Evolutionary conservation across 305 asterid genomes (phyloP).

Genomic region (Euphrasia arctica): DNA sequence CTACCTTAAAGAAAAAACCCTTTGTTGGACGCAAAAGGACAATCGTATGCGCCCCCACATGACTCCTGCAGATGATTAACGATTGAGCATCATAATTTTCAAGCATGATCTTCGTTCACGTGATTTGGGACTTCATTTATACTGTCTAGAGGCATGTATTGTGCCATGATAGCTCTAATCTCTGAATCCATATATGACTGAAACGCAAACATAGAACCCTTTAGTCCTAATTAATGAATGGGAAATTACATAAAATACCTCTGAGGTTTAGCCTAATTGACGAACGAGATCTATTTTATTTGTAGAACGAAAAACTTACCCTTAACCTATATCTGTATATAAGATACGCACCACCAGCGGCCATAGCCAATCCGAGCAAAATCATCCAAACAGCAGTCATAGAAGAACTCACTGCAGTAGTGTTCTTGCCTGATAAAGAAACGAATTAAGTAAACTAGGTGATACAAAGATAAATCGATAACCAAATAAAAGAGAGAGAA

Average conservation of each 20-base stretch:
- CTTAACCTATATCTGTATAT: constrained; percentile 74
- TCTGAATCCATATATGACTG: constrained; percentile 97
- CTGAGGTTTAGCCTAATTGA: not conserved
- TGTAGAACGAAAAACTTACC: constrained; percentile 48
- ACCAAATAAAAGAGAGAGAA: constrained; percentile 13
- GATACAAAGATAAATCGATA: not conserved
- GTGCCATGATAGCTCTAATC: constrained; percentile 96
- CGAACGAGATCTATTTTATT: not conserved
- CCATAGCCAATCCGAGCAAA: constrained; percentile 55
- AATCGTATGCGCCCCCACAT: constrained; percentile 30
- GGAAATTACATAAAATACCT: not conserved
- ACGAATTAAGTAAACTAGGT: constrained; percentile 6
- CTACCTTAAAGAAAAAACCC: constrained; percentile 39
- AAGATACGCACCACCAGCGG: constrained; percentile 72
- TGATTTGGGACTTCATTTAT: constrained; percentile 74
- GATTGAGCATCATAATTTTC: constrained; percentile 29
- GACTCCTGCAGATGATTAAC: not conserved
- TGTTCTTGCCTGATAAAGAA: constrained; percentile 55
- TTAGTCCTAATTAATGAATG: not conserved
- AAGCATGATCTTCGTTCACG: constrained; percentile 59
- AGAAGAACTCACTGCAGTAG: constrained; percentile 60
- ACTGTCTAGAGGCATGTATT: constrained; percentile 92
- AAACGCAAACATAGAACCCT: constrained; percentile 16
- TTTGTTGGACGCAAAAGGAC: constrained; percentile 33
- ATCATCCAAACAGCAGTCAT: constrained; percentile 80